Base-by-base conservation (phyloP, 306 rosid genomes). In the Parietaria judaica region DNA sequence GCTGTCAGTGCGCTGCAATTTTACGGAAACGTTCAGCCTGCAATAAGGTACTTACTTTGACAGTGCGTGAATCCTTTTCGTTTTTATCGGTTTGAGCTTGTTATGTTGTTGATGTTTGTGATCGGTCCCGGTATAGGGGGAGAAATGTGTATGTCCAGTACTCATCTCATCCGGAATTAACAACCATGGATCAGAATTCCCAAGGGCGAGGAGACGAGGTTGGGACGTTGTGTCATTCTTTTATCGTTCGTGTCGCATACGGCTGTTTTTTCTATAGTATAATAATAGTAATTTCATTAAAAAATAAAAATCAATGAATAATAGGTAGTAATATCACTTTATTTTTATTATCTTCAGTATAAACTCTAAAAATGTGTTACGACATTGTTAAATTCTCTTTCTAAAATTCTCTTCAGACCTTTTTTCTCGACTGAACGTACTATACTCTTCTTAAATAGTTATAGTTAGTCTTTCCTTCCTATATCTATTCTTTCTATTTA, bases 121-220 rank as follows among this genome's bases (percentile, higher is more conserved):
- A 61, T 66, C 64, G 61, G 56, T 54, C 75, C 47, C 2, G 31
- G 31, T 23, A 23, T 56, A 88, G 99, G 87, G 99, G 99, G 59
- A 84, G 99, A 84, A 94, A 94, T 88, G 97, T 94, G 59, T 94
- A 94, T 83, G 84, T 88, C 72, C 99, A 94, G 72, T 94, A 84
- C 75, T 94, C 99, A 41, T 94, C 99, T 9, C 99, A 94, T 84
- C 97, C 80, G 78, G 99, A 94, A 68, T 72, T 94, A 53, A 94
- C 99, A 37, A 94, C 95, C 11, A 82, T 87, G 88, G 96, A 94
- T 71, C 97, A 88, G 69, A 88, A 76, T 63, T 60, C 66, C 63
- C 99, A 94, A 88, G 95, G 89, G 49, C 87, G 99, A 63, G 99
- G 84, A 67, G 95, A 94, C 60, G 99, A 94, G 99, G 99, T 94